Evolutionary conservation across 164 flowering plant species (phyloP), one percentile per base, ranked within the genome.

Genomic region (Aristolochia californica): DNA sequence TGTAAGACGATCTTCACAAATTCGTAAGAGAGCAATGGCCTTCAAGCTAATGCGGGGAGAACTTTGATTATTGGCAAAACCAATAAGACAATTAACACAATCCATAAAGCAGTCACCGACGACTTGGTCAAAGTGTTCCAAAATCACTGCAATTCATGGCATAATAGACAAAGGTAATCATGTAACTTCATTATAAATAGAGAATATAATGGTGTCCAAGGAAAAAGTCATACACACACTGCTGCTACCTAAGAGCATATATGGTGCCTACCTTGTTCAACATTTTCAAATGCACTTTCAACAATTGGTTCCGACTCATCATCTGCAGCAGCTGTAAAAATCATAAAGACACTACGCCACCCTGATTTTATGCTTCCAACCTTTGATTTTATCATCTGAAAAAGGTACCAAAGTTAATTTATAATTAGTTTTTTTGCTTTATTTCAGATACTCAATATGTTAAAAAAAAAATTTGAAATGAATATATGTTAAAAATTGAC

Each of bases 51-150:
- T 90, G 20, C 95, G 80, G 50, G 73, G 84, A 40, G 96, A 85
- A 67, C 68, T 82, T 74, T 85, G 89, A 64, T 87, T 93, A 59
- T 87, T 93, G 54, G 99, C 94, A 78, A 93, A 93, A 55, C 93
- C 82, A 65, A 93, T 87, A 45, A 93, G 88, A 74, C 97, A 89
- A 77, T 94, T 87, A 53, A 94, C 96, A 70, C 97, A 94, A 67
- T 94, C 99, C 99, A 94, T 87, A 68, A 89, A 94, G 77, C 99
- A 94, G 68, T 94, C 96, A 40, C 95, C 99, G 72, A 85, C 83
- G 40, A 94, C 97, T 68, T 87, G 93, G 80, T 94, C 96, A 68
- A 94, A 94, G 83, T 94, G 95, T 62, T 94, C 99, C 87, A 94
- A 68, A 57, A 90, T 82, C 71, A 93, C 99, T 94, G 91, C 82